A percentile compares a stretch with the other conserved stretches of the same genome.
These are phyloP conservation scores for Phytophthora citricola DNA, from an alignment of 352 stramenopile species.

Conservation along the genomic window DNA sequence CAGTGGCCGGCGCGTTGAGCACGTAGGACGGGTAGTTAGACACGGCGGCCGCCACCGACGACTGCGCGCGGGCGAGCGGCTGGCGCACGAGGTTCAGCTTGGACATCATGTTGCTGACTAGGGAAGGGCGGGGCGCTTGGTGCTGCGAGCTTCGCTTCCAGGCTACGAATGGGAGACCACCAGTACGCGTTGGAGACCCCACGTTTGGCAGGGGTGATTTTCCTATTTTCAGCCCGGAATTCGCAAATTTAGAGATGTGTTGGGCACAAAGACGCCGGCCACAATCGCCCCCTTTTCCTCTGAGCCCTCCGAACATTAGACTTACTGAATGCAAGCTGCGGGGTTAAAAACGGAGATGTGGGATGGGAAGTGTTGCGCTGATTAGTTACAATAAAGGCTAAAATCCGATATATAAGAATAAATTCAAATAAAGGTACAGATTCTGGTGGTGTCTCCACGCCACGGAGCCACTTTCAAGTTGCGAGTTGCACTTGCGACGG, in stretches of 20 bases:
- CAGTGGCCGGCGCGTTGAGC: slow-evolving; percentile 94
- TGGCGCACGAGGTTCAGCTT: slow-evolving; percentile 62
- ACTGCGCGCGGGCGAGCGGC: slow-evolving; percentile 76
- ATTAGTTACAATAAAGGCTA: not conserved
- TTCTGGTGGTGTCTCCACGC: slow-evolving; percentile 10
- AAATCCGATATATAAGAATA: not conserved
- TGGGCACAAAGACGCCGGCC: slow-evolving; percentile 19
- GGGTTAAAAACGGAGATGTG: not conserved
- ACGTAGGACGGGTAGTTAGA: slow-evolving; percentile 90
- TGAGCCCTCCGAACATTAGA: slow-evolving; percentile 6
- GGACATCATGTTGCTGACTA: slow-evolving; percentile 59
- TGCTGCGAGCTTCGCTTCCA: slow-evolving; percentile 29
- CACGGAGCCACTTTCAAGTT: no score
- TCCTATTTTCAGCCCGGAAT: slow-evolving; percentile 14
- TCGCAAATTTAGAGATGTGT: slow-evolving; percentile 21
- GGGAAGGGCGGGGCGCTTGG: slow-evolving; percentile 8
- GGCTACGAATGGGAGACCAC: slow-evolving; percentile 51
- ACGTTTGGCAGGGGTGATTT: slow-evolving; percentile 33
- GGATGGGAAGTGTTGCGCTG: not conserved
- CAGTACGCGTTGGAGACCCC: slow-evolving; percentile 26
- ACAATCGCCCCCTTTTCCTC: slow-evolving; percentile 4
- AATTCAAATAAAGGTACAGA: not conserved
- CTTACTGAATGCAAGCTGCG: slow-evolving; percentile 33
- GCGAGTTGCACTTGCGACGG: no score
- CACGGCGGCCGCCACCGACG: slow-evolving; percentile 67